Percentiles rank a stretch among this genome's conserved stretches.
Conservation (phyloP, 2,329 filamentous ascomycete species). For the Mollisiaceae sp. region DNA sequence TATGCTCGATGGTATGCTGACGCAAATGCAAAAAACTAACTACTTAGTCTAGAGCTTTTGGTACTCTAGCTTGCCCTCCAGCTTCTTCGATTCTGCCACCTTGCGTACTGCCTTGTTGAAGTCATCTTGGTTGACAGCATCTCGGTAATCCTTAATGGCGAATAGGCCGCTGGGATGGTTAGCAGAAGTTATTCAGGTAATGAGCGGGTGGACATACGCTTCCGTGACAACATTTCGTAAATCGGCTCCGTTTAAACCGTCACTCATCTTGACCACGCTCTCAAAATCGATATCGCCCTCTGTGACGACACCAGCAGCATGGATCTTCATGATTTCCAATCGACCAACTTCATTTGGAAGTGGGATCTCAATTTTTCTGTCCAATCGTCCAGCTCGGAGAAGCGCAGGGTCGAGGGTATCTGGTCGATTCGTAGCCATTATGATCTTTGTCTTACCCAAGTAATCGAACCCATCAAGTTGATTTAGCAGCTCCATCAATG, state of each 20-base stretch:
- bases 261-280: conserved; percentile 99
- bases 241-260: conserved; percentile 96
- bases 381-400: conserved; percentile 88
- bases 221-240: conserved; percentile 97
- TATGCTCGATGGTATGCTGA: conserved; percentile 35
- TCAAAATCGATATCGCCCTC: conserved; percentile 98
- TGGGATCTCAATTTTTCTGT: conserved; percentile 97
- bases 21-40: conserved; percentile 36
- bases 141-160: conserved; percentile 97
- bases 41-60: conserved; percentile 75
- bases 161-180: conserved; percentile 75
- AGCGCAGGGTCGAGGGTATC: conserved; percentile 95
- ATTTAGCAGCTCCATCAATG: conserved; percentile 97
- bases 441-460: conserved; percentile 99
- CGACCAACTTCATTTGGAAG: conserved; percentile 96
- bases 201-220: conserved; percentile 69
- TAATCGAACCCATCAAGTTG: conserved; percentile 99
- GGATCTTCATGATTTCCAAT: conserved; percentile 97
- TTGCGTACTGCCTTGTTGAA: conserved; percentile 99
- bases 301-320: conserved; percentile 81
- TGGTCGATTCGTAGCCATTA: conserved; percentile 98
- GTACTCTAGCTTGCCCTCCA: conserved; percentile 98
- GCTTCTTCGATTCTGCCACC: conserved; percentile 95
- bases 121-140: conserved; percentile 96
- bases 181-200: conserved; percentile 29